Evolutionary conservation across 192 early-diverging fungal genomes (phyloP).

Genomic region (Backusella morwellensis): DNA sequence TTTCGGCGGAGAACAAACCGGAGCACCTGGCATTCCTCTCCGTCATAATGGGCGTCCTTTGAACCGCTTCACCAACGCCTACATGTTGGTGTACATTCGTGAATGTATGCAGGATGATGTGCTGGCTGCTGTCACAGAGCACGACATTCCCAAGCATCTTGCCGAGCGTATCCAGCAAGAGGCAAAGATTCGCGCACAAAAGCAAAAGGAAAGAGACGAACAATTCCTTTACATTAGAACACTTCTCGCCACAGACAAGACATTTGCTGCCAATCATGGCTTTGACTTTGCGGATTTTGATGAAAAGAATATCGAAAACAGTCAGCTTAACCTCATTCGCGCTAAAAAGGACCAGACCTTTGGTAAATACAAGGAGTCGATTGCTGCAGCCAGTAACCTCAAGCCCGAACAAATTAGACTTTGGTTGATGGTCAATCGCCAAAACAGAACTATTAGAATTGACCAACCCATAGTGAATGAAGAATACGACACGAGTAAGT

Average conservation of each 20-base stretch:
- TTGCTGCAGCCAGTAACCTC: constrained; percentile 47
- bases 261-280: constrained; percentile 69
- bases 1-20: constrained; percentile 76
- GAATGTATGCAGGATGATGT: constrained; percentile 70
- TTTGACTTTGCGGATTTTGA: constrained; percentile 87
- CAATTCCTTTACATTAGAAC: constrained; percentile 63
- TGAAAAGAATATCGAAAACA: constrained; percentile 21
- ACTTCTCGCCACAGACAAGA: constrained; percentile 62
- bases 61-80: constrained; percentile 95
- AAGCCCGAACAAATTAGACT: constrained; percentile 61
- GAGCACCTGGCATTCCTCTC: constrained; percentile 31
- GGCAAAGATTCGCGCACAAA: constrained; percentile 52
- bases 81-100: constrained; percentile 98
- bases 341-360: constrained; percentile 61
- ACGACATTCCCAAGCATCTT: constrained; percentile 80
- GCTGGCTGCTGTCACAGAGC: constrained; percentile 57
- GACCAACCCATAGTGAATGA: constrained; percentile 66
- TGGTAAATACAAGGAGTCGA: constrained; percentile 44
- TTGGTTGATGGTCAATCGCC: constrained; percentile 85
- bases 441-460: constrained; percentile 89
- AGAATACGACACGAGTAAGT: constrained; percentile 42
- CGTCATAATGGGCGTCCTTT: constrained; percentile 45
- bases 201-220: constrained; percentile 69
- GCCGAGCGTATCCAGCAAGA: constrained; percentile 63
- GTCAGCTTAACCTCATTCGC: constrained; percentile 30